These are phyloP conservation scores for Ceratobasidium sp. DNA, from an alignment of 1,284 basidiomycete species.

Conservation along the genomic window DNA sequence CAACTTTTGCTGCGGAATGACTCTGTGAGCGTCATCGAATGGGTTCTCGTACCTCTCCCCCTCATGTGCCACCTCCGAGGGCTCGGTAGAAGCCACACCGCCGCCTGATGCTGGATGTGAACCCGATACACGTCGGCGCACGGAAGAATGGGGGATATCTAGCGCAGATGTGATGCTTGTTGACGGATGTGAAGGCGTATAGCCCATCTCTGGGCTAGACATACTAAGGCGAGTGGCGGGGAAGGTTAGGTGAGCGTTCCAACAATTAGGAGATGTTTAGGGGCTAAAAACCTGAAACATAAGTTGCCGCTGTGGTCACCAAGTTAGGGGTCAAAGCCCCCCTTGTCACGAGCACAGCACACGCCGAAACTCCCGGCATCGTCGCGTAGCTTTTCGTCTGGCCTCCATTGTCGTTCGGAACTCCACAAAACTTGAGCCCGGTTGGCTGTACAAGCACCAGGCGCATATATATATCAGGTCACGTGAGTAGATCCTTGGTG, in stretches of 20 bases:
- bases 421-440: conserved; percentile 1
- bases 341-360: neutral
- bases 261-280: conserved; percentile 5
- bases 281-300: conserved; percentile 23
- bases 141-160: conserved; percentile 9
- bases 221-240: conserved; percentile 16
- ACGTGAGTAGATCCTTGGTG: conserved; percentile 37
- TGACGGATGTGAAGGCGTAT: neutral
- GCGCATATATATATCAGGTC: conserved; percentile 34
- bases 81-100: neutral
- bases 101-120: neutral
- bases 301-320: neutral
- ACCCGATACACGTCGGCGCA: conserved; percentile 38
- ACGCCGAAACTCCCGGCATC: conserved; percentile 2
- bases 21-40: conserved; percentile 6
- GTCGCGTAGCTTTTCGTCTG: neutral
- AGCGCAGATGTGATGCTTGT: conserved; percentile 26
- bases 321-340: neutral
- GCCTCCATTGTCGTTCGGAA: conserved; percentile 34
- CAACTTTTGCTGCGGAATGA: conserved; percentile 9
- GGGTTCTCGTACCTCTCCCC: conserved; percentile 17
- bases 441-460: neutral
- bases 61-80: neutral
- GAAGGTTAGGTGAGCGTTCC: conserved; percentile 12
- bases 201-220: conserved; percentile 20